Conservation (phyloP, 768 basidiomycete genomes). For the Mycena alexandri region DNA sequence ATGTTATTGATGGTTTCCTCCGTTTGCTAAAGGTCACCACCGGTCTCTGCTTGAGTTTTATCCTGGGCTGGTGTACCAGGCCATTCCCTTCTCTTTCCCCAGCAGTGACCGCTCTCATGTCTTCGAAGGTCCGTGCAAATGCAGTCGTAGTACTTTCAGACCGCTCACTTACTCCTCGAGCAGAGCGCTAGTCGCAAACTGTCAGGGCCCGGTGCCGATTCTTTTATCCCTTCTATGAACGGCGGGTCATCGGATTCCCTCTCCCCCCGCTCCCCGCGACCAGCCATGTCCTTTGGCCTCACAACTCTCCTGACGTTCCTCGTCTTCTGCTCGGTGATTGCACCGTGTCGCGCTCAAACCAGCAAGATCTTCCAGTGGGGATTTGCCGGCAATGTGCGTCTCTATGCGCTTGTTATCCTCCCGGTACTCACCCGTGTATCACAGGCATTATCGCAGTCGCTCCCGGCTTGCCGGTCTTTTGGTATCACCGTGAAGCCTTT, state of each 20-base stretch:
- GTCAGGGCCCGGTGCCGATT: conserved; percentile 39
- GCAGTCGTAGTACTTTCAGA: too few relatives aligned
- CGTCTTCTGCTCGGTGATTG: conserved; percentile 26
- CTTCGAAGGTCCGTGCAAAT: conserved; percentile 28
- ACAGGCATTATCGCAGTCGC: conserved; percentile 32
- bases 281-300: conserved; percentile 32
- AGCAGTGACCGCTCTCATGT: conserved; percentile 37
- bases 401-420: background rate
- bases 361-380: conserved; percentile 37
- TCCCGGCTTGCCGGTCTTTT: conserved; percentile 42
- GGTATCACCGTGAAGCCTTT: conserved; percentile 41
- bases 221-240: conserved; percentile 20
- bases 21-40: conserved; percentile 2
- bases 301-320: conserved; percentile 34
- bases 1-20: conserved; percentile 22
- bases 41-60: conserved; percentile 34
- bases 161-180: background rate
- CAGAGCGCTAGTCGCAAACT: conserved; percentile 41
- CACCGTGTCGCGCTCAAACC: conserved; percentile 25
- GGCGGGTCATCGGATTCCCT: conserved; percentile 30
- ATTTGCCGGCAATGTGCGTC: conserved; percentile 22
- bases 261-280: conserved; percentile 24
- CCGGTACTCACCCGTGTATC: background rate
- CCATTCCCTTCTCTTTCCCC: conserved; percentile 27
- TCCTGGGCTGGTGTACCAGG: conserved; percentile 35